Evolutionary conservation across 2,329 filamentous ascomycete genomes (phyloP).

Genomic region (Aspergillus vadensis): DNA sequence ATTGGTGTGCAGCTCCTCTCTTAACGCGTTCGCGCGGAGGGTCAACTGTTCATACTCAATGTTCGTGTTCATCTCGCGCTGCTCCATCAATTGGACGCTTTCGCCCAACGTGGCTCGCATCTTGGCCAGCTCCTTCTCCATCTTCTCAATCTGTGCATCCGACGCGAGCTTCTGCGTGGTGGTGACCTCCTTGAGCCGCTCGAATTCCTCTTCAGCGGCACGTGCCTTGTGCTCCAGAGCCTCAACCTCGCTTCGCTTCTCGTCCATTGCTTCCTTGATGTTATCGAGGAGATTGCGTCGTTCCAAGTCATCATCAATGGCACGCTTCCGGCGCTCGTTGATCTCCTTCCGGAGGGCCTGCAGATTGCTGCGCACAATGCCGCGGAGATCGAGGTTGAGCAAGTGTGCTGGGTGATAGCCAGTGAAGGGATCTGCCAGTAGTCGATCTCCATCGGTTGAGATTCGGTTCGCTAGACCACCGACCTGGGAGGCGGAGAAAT

Average conservation of each 20-base stretch:
- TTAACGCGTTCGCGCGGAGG: constrained; percentile 76
- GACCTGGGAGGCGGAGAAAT: constrained; percentile 68
- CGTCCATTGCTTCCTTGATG: constrained; percentile 95
- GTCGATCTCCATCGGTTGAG: constrained; percentile 65
- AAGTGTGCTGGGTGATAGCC: constrained; percentile 90
- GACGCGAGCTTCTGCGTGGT: constrained; percentile 83
- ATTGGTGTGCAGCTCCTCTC: constrained; percentile 97
- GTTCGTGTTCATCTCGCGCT: constrained; percentile 92
- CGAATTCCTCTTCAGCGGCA: constrained; percentile 89
- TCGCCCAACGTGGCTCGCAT: constrained; percentile 84
- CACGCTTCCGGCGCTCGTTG: constrained; percentile 78
- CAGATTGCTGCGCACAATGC: constrained; percentile 77
- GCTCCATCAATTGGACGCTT: constrained; percentile 87
- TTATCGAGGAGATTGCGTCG: constrained; percentile 91
- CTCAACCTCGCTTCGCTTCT: constrained; percentile 91
- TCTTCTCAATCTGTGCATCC: constrained; percentile 95
- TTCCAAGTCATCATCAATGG: constrained; percentile 89
- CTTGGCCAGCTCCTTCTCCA: constrained; percentile 96
- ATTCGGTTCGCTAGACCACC: constrained; percentile 53
- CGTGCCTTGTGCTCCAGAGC: constrained; percentile 84
- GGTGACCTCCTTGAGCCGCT: constrained; percentile 86
- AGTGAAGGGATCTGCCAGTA: constrained; percentile 77
- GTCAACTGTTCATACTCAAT: constrained; percentile 95
- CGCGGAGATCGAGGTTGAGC: constrained; percentile 83
- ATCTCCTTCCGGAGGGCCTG: constrained; percentile 82